Conservation (phyloP, 257 asterid species). For the Lycium barbarum region DNA sequence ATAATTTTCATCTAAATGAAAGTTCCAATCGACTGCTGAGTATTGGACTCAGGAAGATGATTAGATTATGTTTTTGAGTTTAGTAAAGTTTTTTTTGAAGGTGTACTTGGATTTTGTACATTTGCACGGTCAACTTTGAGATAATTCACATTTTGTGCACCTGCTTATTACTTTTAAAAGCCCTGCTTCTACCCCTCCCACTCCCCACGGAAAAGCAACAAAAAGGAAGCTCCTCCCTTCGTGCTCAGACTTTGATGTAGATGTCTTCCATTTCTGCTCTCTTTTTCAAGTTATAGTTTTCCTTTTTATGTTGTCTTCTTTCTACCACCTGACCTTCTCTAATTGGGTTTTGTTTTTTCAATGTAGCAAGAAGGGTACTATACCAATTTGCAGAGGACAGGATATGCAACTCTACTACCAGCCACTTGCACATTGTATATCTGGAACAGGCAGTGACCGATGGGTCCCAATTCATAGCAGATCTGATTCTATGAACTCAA, state of each 20-base stretch:
- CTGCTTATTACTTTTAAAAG: neutral
- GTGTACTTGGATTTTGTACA: neutral
- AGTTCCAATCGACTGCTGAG: neutral
- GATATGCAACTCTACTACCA: conserved; percentile 74
- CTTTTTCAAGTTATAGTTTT: neutral
- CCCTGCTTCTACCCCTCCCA: neutral
- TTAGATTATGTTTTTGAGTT: neutral
- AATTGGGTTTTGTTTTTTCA: conserved; percentile 28
- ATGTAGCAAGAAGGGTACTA: conserved; percentile 51
- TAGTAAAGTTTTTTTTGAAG: neutral
- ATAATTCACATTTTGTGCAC: conserved; percentile 6
- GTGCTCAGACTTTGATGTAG: conserved; percentile 2
- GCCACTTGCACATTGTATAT: conserved; percentile 73
- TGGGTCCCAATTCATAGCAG: conserved; percentile 82
- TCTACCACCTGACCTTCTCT: neutral
- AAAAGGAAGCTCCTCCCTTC: neutral
- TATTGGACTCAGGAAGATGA: conserved; percentile 9
- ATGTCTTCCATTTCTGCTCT: conserved; percentile 5
- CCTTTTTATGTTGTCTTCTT: neutral
- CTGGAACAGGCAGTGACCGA: conserved; percentile 72
- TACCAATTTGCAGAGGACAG: conserved; percentile 80
- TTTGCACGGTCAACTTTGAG: neutral
- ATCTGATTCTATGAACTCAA: conserved; percentile 55
- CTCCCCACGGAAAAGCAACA: neutral
- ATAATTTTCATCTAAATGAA: neutral